Evolutionary conservation across 805 yeast species (phyloP), one percentile per base, ranked within the genome.

Genomic region (Millerozyma acaciae): DNA sequence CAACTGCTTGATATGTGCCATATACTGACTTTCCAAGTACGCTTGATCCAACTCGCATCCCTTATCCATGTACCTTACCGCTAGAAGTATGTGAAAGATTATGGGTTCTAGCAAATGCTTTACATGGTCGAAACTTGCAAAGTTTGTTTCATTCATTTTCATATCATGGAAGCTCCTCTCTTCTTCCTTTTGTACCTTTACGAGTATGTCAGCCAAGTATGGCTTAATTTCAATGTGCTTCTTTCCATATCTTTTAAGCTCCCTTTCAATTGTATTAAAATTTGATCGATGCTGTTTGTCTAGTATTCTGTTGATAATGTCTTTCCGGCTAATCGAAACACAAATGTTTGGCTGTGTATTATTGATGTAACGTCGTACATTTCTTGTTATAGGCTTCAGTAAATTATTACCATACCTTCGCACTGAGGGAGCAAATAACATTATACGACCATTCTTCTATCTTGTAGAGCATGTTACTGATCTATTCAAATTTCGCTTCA

Each of bases 231-330:
- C 32, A 9, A 35, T 32, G 3, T 22, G 24, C 19, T 28, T 9
- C 26, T 33, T 42, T 2, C 35, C 32, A 26, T 50, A 47, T n/a
- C 29, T 16, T 3, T 8, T 19, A 7, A 34, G 35, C 12, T 45
- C 37, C 29, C 46, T 38, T 8, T 36, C 41, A 16, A 45, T 24
- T 13, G 37, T 20, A 33, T 45, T 40, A n/a, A 37, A 44, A 8
- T 32, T 26, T 9, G 39, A 25, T 16, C 54, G 40, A 34, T 50
- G 57, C 18, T 26, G 38, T 36, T 43, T 45, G 28, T 51, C 56
- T 29, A 38, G 13, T 3, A 43, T 34, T 31, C 49, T 34, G 12
- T 38, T 24, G 10, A 30, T 19, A 6, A 34, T 22, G 23, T 28
- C 26, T 23, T n/a, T n/a, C n/a, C n/a, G n/a, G n/a, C n/a, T n/a